Evolutionary conservation across 768 basidiomycete genomes (phyloP), one percentile per base, ranked within the genome.

Genomic region (Macrolepiota fuliginosa): DNA sequence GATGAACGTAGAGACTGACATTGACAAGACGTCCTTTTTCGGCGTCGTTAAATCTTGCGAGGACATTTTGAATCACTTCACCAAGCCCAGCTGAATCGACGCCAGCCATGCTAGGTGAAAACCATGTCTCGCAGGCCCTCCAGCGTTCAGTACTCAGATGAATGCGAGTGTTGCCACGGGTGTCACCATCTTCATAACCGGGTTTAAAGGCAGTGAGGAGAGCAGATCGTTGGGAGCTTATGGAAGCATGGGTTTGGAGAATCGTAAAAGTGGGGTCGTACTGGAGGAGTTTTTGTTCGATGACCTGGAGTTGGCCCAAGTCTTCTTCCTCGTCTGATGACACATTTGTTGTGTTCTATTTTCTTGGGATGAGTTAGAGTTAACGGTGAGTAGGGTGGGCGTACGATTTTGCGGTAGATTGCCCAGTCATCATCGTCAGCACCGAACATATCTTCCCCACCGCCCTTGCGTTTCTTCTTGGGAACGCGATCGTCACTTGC

Each of bases 341-440:
- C 11, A 77, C 80, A 0, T 84, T 82, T 3, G 86, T 81, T 3
- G 81, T 85, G 69, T 92, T 92, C 91, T 92, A 32, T 36, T 15
- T 11, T 32, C 24, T 32, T 7, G 17, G 55, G 25, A 22, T 27
- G 52, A 51, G 32, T 50, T 15, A 35, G 4, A 29, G 13, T 29
- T 36, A 13, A 15, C 19, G 10, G 36, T 36, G 29, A 45, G 47
- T 52, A 46, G 2, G 32, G 29, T 6, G 2, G 10, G 24, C 85
- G 64, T 70, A 96, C 96, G 62, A 99, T 95, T 75, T 98, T 95
- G 65, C 96, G 92, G 71, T 98, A 98, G 62, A 98, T 94, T 0
- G 90, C 89, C 96, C 96, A 98, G 70, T 98, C 96, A 6, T 91
- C 94, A 69, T 98, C 96, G 65, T 96, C 89, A 17, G 88, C 89